Base-by-base conservation (phyloP, 179 eudicot species). In the Silene noctiflora region DNA sequence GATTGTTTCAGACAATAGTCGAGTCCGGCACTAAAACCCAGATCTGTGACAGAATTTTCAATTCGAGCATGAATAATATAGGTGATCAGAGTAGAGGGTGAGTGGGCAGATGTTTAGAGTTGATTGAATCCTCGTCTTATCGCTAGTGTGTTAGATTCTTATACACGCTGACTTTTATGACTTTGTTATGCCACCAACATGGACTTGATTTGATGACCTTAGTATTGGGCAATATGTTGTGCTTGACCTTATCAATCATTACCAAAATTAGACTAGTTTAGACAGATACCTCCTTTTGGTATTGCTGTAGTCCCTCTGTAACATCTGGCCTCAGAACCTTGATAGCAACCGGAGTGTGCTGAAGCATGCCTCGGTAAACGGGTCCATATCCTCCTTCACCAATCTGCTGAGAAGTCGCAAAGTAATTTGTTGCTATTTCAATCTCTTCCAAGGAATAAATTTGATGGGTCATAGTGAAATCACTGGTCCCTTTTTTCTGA, bases 331-430 rank as follows among this genome's bases (percentile, higher is more conserved):
- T 78, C 46, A 93, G 70, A 67, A 91, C 91, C 88, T 93, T 93
- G 76, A 93, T 89, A 24, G 98, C 97, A 16, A 90, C 98, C 22
- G 88, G 79, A 12, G 96, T 93, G 74, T 90, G 83, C 46, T 88
- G 88, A 64, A 93, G 91, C 19, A 31, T 63, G 77, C 80, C 89
- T 80, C 79, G 84, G 59, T 81, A 93, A n/a, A 93, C 98, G 51
- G 97, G 97, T 71, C 98, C 98, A 79, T 91, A 93, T 55, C 96
- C 93, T 19, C 98, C 98, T 81, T 91, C 97, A 39, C 98, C 98
- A 62, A 93, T 83, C 80, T 91, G 88, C 53, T 78, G 66, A 35
- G 97, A 81, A 0, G 39, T 44, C 4, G 90, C 78, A 83, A 93
- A 93, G 66, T 85, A 22, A 33, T 89, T 64, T 0, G 97, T 91